These are phyloP conservation scores for Pyrenophora seminiperda DNA, from an alignment of 2,329 filamentous ascomycete genomes.

Conservation along the genomic window DNA sequence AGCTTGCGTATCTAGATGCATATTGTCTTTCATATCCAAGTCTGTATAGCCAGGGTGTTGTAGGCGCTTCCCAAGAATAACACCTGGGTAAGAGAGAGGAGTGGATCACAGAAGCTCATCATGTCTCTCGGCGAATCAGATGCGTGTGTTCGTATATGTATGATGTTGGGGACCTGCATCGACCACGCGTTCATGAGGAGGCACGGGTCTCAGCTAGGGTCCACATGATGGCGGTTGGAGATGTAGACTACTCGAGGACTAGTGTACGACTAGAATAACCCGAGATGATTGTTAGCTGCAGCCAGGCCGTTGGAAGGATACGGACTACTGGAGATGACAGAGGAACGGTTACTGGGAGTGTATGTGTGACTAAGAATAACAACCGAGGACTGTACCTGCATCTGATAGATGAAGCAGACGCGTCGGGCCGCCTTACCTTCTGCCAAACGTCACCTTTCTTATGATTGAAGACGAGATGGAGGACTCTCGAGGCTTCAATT, in stretches of 20 bases:
- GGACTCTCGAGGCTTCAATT: slow-evolving; percentile 20
- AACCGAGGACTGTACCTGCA: slow-evolving; percentile 19
- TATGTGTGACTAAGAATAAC: slow-evolving; percentile 22
- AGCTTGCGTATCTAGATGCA: neutral
- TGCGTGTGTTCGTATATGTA: too few relatives aligned
- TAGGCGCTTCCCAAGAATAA: slow-evolving; percentile 5
- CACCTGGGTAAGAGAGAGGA: neutral
- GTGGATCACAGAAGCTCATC: too few relatives aligned
- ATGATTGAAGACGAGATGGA: neutral
- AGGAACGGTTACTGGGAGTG: neutral
- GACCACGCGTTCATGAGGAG: slow-evolving; percentile 4
- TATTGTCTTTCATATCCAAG: neutral
- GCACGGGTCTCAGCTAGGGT: slow-evolving; percentile 6
- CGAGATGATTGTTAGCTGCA: slow-evolving; percentile 10
- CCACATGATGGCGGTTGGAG: neutral
- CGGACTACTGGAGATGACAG: neutral
- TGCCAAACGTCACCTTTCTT: slow-evolving; percentile 2
- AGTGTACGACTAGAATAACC: slow-evolving; percentile 7
- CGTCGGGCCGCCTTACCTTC: slow-evolving; percentile 14
- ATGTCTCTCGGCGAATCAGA: too few relatives aligned
- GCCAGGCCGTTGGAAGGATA: slow-evolving; percentile 1
- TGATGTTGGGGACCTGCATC: slow-evolving; percentile 2
- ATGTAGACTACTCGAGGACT: neutral
- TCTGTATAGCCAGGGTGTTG: neutral
- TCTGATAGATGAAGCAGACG: slow-evolving; percentile 23